Conservation (phyloP, 208 protist genomes). For the Acanthamoeba castellanii region DNA sequence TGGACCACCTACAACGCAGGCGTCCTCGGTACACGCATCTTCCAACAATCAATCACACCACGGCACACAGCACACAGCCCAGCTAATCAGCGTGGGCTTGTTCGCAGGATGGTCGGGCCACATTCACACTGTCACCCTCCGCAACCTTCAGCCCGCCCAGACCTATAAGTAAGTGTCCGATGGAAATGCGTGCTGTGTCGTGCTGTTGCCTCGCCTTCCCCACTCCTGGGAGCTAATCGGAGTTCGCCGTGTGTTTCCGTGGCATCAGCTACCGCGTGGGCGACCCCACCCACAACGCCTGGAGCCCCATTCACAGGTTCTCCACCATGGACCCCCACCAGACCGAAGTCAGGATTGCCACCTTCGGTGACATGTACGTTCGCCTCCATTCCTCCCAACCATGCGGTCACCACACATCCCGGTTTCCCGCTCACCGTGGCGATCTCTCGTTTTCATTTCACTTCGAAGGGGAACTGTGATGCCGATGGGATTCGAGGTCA, state of each 20-base stretch:
- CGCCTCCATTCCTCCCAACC: too few species aligned
- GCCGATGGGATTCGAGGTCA: constrained; percentile 70
- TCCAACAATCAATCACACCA: background rate
- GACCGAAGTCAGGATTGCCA: constrained; percentile 61
- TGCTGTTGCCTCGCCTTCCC: background rate
- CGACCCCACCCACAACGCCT: constrained; percentile 38
- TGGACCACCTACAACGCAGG: constrained; percentile 63
- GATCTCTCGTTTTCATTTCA: background rate
- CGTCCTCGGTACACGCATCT: constrained; percentile 1
- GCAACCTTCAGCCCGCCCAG: constrained; percentile 42
- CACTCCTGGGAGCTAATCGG: background rate
- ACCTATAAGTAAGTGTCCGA: constrained; percentile 35
- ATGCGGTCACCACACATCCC: background rate
- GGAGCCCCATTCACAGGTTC: background rate
- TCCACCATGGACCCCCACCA: constrained; percentile 55
- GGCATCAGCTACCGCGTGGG: constrained; percentile 44
- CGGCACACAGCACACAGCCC: background rate
- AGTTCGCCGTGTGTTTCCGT: background rate
- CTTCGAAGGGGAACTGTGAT: constrained; percentile 44
- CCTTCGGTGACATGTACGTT: constrained; percentile 57
- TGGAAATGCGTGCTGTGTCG: background rate
- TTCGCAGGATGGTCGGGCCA: constrained; percentile 53
- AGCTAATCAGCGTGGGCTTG: background rate
- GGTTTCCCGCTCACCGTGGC: background rate
- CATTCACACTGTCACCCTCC: constrained; percentile 68